Conservation (phyloP, 2,329 filamentous ascomycete species). For the Aaosphaeria arxii region DNA sequence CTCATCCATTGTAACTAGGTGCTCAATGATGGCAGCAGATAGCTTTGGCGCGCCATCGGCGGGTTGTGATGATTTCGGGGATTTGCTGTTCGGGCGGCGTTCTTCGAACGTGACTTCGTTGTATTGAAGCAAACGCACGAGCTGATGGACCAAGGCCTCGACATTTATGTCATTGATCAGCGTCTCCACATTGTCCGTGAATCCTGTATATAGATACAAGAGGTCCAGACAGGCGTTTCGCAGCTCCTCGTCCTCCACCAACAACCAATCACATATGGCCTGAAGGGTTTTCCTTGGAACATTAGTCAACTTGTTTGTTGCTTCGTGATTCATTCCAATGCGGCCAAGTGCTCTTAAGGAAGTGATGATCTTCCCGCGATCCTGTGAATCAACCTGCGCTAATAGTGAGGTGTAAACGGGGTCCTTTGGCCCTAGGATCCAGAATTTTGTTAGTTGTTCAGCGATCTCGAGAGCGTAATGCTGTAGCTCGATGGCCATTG, state of each 20-base stretch:
- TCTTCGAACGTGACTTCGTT: slow-evolving; percentile 62
- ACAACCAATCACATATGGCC: slow-evolving; percentile 68
- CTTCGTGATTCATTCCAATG: slow-evolving; percentile 82
- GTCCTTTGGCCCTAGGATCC: slow-evolving; percentile 68
- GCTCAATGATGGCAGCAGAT: slow-evolving; percentile 65
- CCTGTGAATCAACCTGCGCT: slow-evolving; percentile 51
- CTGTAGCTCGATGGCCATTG: slow-evolving; percentile 77
- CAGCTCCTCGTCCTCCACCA: slow-evolving; percentile 87
- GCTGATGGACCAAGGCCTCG: slow-evolving; percentile 70
- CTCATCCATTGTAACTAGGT: slow-evolving; percentile 73
- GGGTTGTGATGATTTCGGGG: slow-evolving; percentile 37
- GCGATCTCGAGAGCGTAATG: slow-evolving; percentile 90
- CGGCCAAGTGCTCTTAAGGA: slow-evolving; percentile 78
- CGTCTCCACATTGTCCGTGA: slow-evolving; percentile 76
- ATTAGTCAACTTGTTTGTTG: slow-evolving; percentile 71
- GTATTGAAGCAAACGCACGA: slow-evolving; percentile 76
- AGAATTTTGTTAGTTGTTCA: slow-evolving; percentile 82
- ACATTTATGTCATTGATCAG: slow-evolving; percentile 62
- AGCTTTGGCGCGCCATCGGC: slow-evolving; percentile 57
- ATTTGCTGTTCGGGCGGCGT: slow-evolving; percentile 59
- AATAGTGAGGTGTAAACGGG: slow-evolving; percentile 77
- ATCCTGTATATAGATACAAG: slow-evolving; percentile 90
- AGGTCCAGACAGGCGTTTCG: slow-evolving; percentile 88
- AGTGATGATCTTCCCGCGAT: slow-evolving; percentile 79
- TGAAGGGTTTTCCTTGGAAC: slow-evolving; percentile 66